Evolutionary conservation across 2,329 filamentous ascomycete species (phyloP), one percentile per base, ranked within the genome.

Genomic region (Diatrype stigma): DNA sequence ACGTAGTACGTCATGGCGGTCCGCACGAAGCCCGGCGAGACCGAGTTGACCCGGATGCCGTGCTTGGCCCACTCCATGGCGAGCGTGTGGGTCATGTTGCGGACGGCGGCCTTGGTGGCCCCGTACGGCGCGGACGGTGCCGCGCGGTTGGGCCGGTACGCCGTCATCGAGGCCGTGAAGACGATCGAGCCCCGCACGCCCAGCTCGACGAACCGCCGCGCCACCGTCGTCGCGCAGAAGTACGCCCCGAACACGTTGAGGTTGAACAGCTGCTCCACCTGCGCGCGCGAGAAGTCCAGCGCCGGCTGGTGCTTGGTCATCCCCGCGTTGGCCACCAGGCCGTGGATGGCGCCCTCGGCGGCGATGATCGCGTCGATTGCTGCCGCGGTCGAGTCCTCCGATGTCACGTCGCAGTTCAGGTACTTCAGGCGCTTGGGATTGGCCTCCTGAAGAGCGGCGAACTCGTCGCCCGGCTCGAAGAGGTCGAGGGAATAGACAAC

Each of bases 81-180:
- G 3, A 71, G 61, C 0, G 69, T 70, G 51, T 70, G 68, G 16
- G 66, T 64, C 64, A 72, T 71, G 57, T 70, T 71, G 22, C 67
- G 63, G 16, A 71, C 63, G 16, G 71, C 74, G 19, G 68, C 74
- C 60, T 77, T 76, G 47, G 70, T 73, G 16, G 65, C 71, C 35
- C 71, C 71, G 42, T 76, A 77, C 0, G 74, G 72, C 0, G 77
- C 77, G 5, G 76, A 79, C 2, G 77, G 78, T 10, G 73, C 76
- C 14, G 75, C 76, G 17, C 74, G 66, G 60, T 78, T 77, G 1
- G 74, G 73, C 2, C 73, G 68, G 59, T 78, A 75, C 3, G 67
- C 71, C 3, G 75, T 73, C 73, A 77, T 78, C 52, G 65, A 70
- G 1, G 38, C 38, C 38, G 17, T 42, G 38, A 21, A 42, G 47